Evolutionary conservation across 108 stramenopile species (phyloP), one percentile per base, ranked within the genome.

Genomic region (Nitzschia sp.): DNA sequence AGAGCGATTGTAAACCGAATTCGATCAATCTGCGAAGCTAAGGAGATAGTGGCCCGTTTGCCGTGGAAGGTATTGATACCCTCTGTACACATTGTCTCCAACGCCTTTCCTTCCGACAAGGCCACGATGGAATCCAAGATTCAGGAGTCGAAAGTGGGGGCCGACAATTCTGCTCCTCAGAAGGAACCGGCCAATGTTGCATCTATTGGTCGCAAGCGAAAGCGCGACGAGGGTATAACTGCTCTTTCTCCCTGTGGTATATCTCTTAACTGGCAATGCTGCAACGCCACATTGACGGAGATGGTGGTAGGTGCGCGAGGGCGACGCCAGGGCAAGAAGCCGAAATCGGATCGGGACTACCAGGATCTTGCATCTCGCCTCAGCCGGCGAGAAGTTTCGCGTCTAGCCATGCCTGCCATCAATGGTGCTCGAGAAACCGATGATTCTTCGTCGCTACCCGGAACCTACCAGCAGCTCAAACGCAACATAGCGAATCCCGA

Each of bases 221-320:
- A 46, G 51, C 59, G 78, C 36, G 46, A 68, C 29, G 54, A 65
- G 2, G 11, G 38, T 49, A 24, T 54, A 48, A 17, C 24, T 38
- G 9, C 46, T 24, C 36, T 73, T 5, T 58, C 55, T 18, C 72
- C 83, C 30, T 82, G 83, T 53, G 66, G 58, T 11, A 71, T 87
- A 33, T 80, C 78, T 54, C 54, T 87, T 46, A 82, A 77, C 35
- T 77, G 76, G 76, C 68, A 73, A 82, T 76, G 80, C 45, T 70
- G 61, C n/a, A 29, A 56, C 49, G 46, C 60, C n/a, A 54, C 58
- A 15, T 47, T 31, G 18, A 48, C 74, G 0, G 95, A 96, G 68
- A 30, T 93, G 2, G 68, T 83, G n/a, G 80, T 96, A 13, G 95
- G 95, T 26, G 85, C 84, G 1, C 85, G 86, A 18, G 95, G 95